Conservation (phyloP, 305 asterid genomes). For the Nicotiana rustica region DNA sequence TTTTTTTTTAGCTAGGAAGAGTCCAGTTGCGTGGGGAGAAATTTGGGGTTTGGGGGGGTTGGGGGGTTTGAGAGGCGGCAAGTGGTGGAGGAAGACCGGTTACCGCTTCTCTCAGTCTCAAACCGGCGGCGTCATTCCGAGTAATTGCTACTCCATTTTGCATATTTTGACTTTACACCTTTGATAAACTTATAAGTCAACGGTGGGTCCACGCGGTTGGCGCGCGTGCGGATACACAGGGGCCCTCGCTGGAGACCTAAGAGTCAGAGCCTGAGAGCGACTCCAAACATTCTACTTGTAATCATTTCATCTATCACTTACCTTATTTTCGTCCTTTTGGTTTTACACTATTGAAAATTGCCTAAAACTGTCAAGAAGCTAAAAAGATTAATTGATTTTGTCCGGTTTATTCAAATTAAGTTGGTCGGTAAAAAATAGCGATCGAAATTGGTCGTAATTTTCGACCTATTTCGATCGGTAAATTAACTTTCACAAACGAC, state of each 20-base stretch:
- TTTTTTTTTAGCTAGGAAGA: background rate
- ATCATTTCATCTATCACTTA: slow-evolving; percentile 36
- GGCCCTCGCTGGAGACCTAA: slow-evolving; percentile 43
- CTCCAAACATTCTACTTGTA: slow-evolving; percentile 44
- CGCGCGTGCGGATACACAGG: slow-evolving; percentile 58
- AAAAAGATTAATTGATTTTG: no score
- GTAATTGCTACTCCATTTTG: background rate
- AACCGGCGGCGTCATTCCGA: slow-evolving; percentile 42
- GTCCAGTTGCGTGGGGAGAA: background rate
- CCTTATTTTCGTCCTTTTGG: slow-evolving; percentile 14
- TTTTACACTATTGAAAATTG: background rate
- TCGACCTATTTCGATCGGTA: no score
- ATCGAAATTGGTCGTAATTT: no score
- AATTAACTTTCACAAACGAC: no score
- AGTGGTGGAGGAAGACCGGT: slow-evolving; percentile 30
- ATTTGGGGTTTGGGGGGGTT: background rate
- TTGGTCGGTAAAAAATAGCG: no score
- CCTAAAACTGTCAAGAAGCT: no score
- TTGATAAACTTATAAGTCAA: slow-evolving; percentile 44
- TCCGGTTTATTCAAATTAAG: no score
- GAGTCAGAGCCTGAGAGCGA: slow-evolving; percentile 81
- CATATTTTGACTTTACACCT: slow-evolving; percentile 41
- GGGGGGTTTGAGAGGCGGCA: slow-evolving; percentile 28
- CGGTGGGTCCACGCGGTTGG: slow-evolving; percentile 61
- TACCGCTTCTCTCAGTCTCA: background rate